phyloP scores from a whole-genome alignment of 2,329 filamentous ascomycete genomes.

The Phaeosphaeriaceae sp. region DNA sequence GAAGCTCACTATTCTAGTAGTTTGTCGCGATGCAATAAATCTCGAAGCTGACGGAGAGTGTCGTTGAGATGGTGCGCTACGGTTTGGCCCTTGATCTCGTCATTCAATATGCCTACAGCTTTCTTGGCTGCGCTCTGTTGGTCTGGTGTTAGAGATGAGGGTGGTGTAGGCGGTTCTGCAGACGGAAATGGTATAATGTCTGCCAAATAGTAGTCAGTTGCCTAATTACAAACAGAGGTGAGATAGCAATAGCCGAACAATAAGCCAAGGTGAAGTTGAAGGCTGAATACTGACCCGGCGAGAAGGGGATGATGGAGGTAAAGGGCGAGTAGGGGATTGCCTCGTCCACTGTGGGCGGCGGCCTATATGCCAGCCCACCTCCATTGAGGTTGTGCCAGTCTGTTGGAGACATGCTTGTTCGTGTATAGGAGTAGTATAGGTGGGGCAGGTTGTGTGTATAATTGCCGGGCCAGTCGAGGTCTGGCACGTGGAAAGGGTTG shows the following conservation, averaged over 20 bases:
- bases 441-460: slow-evolving; percentile 6
- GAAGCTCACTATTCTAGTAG: slow-evolving; percentile 69
- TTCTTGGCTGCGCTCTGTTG: slow-evolving; percentile 60
- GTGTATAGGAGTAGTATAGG: slow-evolving; percentile 1
- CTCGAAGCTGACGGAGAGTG: slow-evolving; percentile 75
- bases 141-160: slow-evolving; percentile 44
- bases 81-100: slow-evolving; percentile 66
- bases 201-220: slow-evolving; percentile 32
- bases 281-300: slow-evolving; percentile 64
- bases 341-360: slow-evolving; percentile 67
- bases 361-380: slow-evolving; percentile 43
- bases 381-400: slow-evolving; percentile 43
- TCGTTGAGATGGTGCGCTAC: slow-evolving; percentile 72
- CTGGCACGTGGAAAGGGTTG: neutral
- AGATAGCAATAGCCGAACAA: slow-evolving; percentile 19
- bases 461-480: neutral
- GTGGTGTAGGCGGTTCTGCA: slow-evolving; percentile 48
- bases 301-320: slow-evolving; percentile 79
- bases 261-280: slow-evolving; percentile 28
- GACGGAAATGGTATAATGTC: slow-evolving; percentile 56
- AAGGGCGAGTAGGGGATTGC: slow-evolving; percentile 84
- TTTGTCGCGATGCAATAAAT: slow-evolving; percentile 74
- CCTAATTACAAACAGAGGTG: slow-evolving; percentile 10
- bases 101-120: slow-evolving; percentile 71
- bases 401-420: neutral